Evolutionary conservation across 2,329 filamentous ascomycete genomes (phyloP), one percentile per base, ranked within the genome.

Genomic region (Dactylellina parvicollis): DNA sequence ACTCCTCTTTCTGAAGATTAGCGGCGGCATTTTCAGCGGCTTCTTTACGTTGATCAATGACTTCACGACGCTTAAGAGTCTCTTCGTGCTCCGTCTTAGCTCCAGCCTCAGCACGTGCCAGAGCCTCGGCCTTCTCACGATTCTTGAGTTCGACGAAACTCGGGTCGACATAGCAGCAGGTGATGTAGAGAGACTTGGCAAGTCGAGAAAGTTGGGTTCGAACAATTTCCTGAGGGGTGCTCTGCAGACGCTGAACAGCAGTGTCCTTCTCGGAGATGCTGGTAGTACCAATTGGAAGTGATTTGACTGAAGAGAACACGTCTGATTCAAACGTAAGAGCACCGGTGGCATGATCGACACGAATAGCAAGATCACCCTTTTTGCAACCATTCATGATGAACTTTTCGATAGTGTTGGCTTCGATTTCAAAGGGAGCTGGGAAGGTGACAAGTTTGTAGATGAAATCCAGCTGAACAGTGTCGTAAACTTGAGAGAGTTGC

Each of bases 361-460:
- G 92, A 78, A 99, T 96, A 60, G 95, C 91, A 47, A 99, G 86
- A 79, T 99, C 95, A 66, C 95, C 95, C 87, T 99, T 99, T 88
- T 99, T 99, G 87, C 96, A 98, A 76, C 95, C 95, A 82, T 99
- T 99, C 95, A 99, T 99, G 86, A 99, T 98, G 86, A 99, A 99
- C 84, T 98, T 99, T 85, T 99, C 95, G 77, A 99, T 96, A 75
- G 92, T 96, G 76, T 90, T 88, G 60, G 91, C 89, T 75, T 87
- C 90, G 77, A 98, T 92, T 83, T 97, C 90, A 87, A 96, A 98
- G 42, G 95, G 92, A 80, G 96, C 93, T 8, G 95, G 95, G 86
- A 99, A 99, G 80, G 95, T 87, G 75, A 95, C 95, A 61, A 99
- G 90, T 79, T 91, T 89, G 81, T 96, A 90, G 49, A 99, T 94